phyloP scores from a whole-genome alignment of 2,329 filamentous ascomycete genomes.

The Thielaviopsis punctulata region DNA sequence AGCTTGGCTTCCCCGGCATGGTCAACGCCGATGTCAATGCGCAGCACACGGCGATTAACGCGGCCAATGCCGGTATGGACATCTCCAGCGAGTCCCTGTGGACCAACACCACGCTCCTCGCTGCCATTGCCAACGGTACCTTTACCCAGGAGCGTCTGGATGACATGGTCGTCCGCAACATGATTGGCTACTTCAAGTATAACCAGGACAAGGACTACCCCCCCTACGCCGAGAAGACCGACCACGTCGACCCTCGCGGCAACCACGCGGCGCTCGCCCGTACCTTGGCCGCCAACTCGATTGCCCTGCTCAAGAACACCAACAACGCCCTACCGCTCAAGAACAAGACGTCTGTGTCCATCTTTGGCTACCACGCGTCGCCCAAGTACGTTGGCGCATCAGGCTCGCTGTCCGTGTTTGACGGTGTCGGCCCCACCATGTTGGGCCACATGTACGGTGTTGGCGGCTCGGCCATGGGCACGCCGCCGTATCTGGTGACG shows the following conservation, averaged over 20 bases:
- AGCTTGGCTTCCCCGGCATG: constrained; percentile 45
- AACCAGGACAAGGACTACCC: constrained; percentile 31
- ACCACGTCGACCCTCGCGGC: constrained; percentile 30
- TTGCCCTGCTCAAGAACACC: constrained; percentile 57
- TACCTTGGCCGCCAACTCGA: constrained; percentile 33
- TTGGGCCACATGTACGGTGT: constrained; percentile 38
- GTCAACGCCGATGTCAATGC: constrained; percentile 51
- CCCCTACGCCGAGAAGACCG: constrained; percentile 27
- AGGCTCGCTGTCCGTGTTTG: constrained; percentile 46
- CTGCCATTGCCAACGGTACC: constrained; percentile 30
- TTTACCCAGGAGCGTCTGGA: constrained; percentile 24
- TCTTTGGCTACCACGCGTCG: constrained; percentile 41
- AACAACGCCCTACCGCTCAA: constrained; percentile 41
- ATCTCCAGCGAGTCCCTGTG: constrained; percentile 59
- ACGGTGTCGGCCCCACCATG: constrained; percentile 43
- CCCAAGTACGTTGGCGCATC: constrained; percentile 26
- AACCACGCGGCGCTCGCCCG: constrained; percentile 29
- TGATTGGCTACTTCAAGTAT: constrained; percentile 33
- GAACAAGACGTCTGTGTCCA: constrained; percentile 36
- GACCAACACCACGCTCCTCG: constrained; percentile 26
- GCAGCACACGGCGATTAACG: constrained; percentile 45
- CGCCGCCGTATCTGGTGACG: constrained; percentile 29
- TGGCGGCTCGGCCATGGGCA: constrained; percentile 31
- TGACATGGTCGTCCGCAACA: constrained; percentile 35
- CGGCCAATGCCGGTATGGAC: constrained; percentile 49